Evolutionary conservation across 352 stramenopile genomes (phyloP).

Genomic region (Globisporangium solare): DNA sequence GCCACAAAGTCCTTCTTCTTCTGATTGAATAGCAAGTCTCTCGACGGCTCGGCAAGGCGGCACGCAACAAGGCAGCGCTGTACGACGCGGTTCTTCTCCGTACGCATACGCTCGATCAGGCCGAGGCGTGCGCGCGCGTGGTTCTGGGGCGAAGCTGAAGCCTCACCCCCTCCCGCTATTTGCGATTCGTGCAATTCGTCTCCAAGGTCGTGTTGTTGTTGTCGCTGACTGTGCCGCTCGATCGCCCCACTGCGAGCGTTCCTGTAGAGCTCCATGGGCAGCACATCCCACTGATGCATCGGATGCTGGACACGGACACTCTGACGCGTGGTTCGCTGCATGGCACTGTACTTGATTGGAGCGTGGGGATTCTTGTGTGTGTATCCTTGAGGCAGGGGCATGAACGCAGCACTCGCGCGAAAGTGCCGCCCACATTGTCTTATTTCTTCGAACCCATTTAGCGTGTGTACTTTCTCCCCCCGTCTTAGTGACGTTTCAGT

Average conservation of each 20-base stretch:
- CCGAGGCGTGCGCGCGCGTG: background rate
- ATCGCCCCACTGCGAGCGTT: slow-evolving; percentile 7
- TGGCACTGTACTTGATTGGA: background rate
- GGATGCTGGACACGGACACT: background rate
- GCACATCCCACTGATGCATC: background rate
- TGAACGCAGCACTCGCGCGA: background rate
- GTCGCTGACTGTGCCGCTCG: slow-evolving; percentile 1
- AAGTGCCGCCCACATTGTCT: background rate
- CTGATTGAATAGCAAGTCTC: slow-evolving; percentile 48
- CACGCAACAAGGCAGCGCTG: slow-evolving; percentile 54
- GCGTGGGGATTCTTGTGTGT: background rate
- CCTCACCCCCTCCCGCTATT: background rate
- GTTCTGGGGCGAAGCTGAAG: background rate
- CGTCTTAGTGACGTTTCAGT: background rate
- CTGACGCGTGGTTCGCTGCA: slow-evolving; percentile 1
- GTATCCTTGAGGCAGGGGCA: background rate
- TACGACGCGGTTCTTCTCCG: slow-evolving; percentile 62
- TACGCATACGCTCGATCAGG: slow-evolving; percentile 28
- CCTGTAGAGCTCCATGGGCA: slow-evolving; percentile 8
- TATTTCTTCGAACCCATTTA: slow-evolving; percentile 7
- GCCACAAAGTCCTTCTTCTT: slow-evolving; percentile 33
- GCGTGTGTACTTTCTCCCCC: slow-evolving; percentile 6
- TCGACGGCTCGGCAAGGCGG: slow-evolving; percentile 40
- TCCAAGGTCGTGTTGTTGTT: background rate
- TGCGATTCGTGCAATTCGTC: background rate